phyloP scores from a whole-genome alignment of 164 flowering plant species.

The Tetrastigma voinierianum region DNA sequence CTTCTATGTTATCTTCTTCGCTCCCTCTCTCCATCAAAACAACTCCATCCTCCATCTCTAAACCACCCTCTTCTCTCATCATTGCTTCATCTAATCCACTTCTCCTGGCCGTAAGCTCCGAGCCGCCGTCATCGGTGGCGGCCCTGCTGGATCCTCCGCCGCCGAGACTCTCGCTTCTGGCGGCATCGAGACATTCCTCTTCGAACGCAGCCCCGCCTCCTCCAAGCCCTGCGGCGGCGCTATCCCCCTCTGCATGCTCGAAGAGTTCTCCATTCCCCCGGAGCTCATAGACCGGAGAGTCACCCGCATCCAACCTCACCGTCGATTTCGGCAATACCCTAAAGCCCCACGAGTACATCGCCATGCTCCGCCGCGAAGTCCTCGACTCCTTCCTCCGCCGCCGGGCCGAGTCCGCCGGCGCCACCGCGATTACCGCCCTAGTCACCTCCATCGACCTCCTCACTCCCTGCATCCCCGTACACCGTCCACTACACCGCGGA shows the following conservation, averaged over 20 bases:
- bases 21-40: background rate
- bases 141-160: constrained; percentile 83
- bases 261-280: constrained; percentile 73
- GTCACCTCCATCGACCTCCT: constrained; percentile 47
- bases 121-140: constrained; percentile 85
- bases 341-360: constrained; percentile 54
- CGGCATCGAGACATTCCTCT: constrained; percentile 73
- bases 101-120: constrained; percentile 54
- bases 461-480: constrained; percentile 41
- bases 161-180: constrained; percentile 74
- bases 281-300: constrained; percentile 71
- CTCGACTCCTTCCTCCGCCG: constrained; percentile 74
- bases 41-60: background rate
- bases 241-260: constrained; percentile 80
- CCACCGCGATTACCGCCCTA: constrained; percentile 50
- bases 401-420: constrained; percentile 62
- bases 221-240: constrained; percentile 92
- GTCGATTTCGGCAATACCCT: constrained; percentile 79
- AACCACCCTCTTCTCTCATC: background rate
- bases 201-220: constrained; percentile 59
- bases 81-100: constrained; percentile 9
- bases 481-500: constrained; percentile 42
- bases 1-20: no score
- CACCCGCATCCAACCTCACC: constrained; percentile 59
- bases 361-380: constrained; percentile 80